Percentiles rank a stretch among this genome's conserved stretches.
phyloP scores from a whole-genome alignment of 257 asterid genomes.

The Solanum virginianum region DNA sequence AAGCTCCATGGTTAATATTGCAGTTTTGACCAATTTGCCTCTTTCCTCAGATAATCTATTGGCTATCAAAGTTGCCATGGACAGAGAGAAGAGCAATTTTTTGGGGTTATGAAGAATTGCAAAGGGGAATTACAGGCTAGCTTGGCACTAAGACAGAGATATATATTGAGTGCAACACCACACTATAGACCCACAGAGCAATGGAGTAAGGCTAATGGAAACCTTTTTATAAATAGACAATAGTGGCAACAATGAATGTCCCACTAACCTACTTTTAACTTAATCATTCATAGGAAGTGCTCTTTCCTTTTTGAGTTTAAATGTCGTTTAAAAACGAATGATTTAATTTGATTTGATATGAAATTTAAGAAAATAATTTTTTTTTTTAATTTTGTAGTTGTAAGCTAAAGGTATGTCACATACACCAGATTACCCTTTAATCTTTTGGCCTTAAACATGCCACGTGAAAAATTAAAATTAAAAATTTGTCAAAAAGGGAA shows the following conservation, averaged over 20 bases:
- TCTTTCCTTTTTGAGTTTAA: neutral
- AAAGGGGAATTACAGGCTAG: neutral
- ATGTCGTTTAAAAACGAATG: neutral
- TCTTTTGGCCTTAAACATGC: too few species aligned
- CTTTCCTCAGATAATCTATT: slow-evolving; percentile 18
- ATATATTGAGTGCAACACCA: neutral
- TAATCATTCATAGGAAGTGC: neutral
- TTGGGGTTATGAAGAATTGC: neutral
- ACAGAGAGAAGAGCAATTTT: neutral
- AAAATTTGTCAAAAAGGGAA: too few species aligned
- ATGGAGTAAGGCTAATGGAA: neutral
- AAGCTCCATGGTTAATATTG: slow-evolving; percentile 27
- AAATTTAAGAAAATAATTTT: too few species aligned
- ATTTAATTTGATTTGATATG: too few species aligned
- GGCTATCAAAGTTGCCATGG: slow-evolving; percentile 23
- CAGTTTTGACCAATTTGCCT: slow-evolving; percentile 7
- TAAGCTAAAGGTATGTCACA: too few species aligned
- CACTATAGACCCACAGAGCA: neutral
- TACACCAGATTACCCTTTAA: too few species aligned
- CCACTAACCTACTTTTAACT: neutral
- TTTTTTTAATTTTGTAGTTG: too few species aligned
- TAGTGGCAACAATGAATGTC: neutral
- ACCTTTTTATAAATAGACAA: neutral
- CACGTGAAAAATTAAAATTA: too few species aligned
- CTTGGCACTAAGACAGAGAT: neutral